A percentile compares a stretch with the other conserved stretches of the same genome.
Evolutionary conservation across 2,329 filamentous ascomycete species (phyloP).

Genomic region (Waltergamsia citrina): DNA sequence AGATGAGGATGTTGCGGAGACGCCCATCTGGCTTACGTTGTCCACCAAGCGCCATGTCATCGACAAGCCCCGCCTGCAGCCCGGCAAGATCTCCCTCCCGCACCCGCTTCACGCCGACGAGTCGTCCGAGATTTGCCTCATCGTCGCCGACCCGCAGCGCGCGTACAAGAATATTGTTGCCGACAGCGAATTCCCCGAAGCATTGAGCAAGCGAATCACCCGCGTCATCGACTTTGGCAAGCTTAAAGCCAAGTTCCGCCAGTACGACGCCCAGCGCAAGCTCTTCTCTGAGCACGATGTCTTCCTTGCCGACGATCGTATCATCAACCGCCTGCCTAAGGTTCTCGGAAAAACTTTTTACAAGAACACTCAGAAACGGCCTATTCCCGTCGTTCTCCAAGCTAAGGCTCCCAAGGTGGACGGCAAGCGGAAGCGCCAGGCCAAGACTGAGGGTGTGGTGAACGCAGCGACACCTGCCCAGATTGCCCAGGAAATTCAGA

Average conservation of each 20-base stretch:
- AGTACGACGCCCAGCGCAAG: conserved; percentile 80
- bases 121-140: conserved; percentile 57
- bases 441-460: conserved; percentile 20
- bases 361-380: conserved; percentile 72
- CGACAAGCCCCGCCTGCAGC: conserved; percentile 74
- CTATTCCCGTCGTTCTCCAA: conserved; percentile 69
- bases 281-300: conserved; percentile 81
- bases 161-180: conserved; percentile 84
- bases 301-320: conserved; percentile 86
- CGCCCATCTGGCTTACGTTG: conserved; percentile 51
- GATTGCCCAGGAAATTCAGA: conserved; percentile 73
- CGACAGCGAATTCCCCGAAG: conserved; percentile 59
- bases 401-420: conserved; percentile 51
- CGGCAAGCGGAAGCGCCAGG: conserved; percentile 46
- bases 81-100: conserved; percentile 70
- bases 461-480: conserved; percentile 48
- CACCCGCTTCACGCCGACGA: conserved; percentile 59
- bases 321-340: conserved; percentile 64
- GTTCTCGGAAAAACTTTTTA: conserved; percentile 90
- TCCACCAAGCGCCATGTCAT: conserved; percentile 57
- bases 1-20: conserved; percentile 31
- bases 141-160: conserved; percentile 73
- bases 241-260: conserved; percentile 72
- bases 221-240: conserved; percentile 76
- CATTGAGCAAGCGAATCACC: conserved; percentile 58